Evolutionary conservation across 192 early-diverging fungal genomes (phyloP).

Genomic region (Gaertneriomyces semiglobifer): DNA sequence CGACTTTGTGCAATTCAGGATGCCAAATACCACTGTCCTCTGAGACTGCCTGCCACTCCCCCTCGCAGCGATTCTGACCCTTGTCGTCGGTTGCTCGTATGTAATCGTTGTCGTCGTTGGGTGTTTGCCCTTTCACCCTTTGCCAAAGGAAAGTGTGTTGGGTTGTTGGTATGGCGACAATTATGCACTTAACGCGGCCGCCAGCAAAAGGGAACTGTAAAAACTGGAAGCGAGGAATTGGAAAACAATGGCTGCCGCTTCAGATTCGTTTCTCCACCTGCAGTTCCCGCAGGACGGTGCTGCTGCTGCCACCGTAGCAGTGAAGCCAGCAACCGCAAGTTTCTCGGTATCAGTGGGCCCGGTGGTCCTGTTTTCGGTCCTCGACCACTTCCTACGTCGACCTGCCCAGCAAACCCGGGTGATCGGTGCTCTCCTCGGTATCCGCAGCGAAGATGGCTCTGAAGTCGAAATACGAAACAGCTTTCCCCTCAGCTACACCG

Average conservation of each 20-base stretch:
- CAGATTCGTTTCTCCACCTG: constrained; percentile 21
- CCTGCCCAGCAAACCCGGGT: constrained; percentile 77
- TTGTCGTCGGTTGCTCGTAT: too few relatives aligned
- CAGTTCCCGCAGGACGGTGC: not conserved
- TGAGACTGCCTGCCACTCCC: too few relatives aligned
- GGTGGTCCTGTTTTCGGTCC: constrained; percentile 82
- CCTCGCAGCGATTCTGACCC: too few relatives aligned
- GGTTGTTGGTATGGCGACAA: too few relatives aligned
- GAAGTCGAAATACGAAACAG: constrained; percentile 85
- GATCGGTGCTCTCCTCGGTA: constrained; percentile 87
- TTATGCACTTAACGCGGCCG: too few relatives aligned
- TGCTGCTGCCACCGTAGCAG: not conserved
- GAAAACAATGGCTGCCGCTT: constrained; percentile 3
- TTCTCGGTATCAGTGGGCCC: constrained; percentile 64
- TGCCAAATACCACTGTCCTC: too few relatives aligned
- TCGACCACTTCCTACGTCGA: constrained; percentile 88
- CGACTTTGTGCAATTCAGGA: too few relatives aligned
- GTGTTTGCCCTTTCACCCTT: too few relatives aligned
- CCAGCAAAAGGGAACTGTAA: too few relatives aligned
- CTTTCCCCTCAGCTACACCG: constrained; percentile 79
- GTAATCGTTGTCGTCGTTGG: too few relatives aligned
- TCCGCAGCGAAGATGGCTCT: constrained; percentile 78
- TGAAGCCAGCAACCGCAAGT: not conserved
- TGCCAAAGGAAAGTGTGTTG: too few relatives aligned
- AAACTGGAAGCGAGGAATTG: too few relatives aligned